phyloP scores from a whole-genome alignment of 2,329 filamentous ascomycete species.

The Cladorrhinum sp. region DNA sequence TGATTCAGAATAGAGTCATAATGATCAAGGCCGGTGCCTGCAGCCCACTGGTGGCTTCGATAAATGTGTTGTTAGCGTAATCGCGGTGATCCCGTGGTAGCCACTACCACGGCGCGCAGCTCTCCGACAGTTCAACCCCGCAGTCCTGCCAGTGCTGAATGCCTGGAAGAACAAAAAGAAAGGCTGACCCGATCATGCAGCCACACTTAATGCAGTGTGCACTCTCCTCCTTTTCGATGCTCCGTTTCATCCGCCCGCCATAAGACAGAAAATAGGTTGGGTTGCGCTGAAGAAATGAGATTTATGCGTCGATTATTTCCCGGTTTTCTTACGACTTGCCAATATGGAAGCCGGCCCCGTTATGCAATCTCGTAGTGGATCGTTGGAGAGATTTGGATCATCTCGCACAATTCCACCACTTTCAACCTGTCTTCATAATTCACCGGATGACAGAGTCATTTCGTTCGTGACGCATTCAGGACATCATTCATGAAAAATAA shows the following conservation, averaged over 20 bases:
- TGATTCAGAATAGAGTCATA: background rate
- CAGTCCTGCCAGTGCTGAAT: background rate
- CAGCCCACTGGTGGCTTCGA: background rate
- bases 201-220: background rate
- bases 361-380: constrained; percentile 1
- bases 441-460: background rate
- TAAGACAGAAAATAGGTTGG: background rate
- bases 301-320: background rate
- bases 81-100: background rate
- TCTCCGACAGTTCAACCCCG: background rate
- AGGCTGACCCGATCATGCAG: background rate
- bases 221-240: background rate
- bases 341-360: background rate
- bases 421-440: background rate
- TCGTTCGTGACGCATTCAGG: background rate
- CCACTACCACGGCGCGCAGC: background rate
- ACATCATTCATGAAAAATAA: background rate
- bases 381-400: constrained; percentile 21
- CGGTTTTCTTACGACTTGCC: background rate
- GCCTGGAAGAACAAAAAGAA: background rate
- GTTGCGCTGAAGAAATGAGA: background rate
- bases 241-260: background rate
- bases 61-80: background rate
- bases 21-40: background rate
- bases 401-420: constrained; percentile 8